Evolutionary conservation across 2,329 filamentous ascomycete genomes (phyloP), one percentile per base, ranked within the genome.

Genomic region (Chaetomium sp.): DNA sequence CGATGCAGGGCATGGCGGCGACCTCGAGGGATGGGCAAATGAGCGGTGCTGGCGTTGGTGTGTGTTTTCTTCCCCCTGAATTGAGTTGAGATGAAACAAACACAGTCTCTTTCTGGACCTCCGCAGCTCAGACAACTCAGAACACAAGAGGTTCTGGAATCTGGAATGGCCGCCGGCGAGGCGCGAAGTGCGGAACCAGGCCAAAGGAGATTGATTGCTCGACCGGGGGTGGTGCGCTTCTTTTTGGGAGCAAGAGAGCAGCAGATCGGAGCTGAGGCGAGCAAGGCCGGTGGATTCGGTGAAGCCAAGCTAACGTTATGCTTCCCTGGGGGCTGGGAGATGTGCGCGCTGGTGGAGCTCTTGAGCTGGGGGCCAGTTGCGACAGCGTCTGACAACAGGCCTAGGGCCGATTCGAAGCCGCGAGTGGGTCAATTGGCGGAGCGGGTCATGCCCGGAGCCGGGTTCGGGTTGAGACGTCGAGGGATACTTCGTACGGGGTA

Each of bases 1-100:
- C 59, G 54, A 58, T 52, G 51, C 60, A 55, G 63, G 49, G 63
- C 65, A 67, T 67, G 61, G 65, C 63, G 64, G 57, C 62, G 55
- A 53, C 54, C 44, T 61, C 49, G 55, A 44, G 49, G 37, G 56
- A 42, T 51, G 54, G 48, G 49, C 42, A 44, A 42, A 43, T 6
- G 52, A 35, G 40, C 11, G 46, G 43, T 27, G 19, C 19, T 27
- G 19, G 19, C 19, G 43, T 19, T 14, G 27, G 48, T 34, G 44
- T 49, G 45, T 34, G 42, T 34, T 49, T 53, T 58, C 54, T 49
- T 38, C 49, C 46, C 14, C 34, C 44, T 14, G 40, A 14, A 42
- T 3, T 32, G 7, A 37, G 47, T 36, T 49, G 53, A 55, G 55
- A 53, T 59, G 54, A 54, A 54, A 51, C 37, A 6, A 27, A 12